Percentiles rank a stretch among this genome's conserved stretches.
Evolutionary conservation across 176 grass and related monocot species (phyloP).

Genomic region (Ensete ventricosum): DNA sequence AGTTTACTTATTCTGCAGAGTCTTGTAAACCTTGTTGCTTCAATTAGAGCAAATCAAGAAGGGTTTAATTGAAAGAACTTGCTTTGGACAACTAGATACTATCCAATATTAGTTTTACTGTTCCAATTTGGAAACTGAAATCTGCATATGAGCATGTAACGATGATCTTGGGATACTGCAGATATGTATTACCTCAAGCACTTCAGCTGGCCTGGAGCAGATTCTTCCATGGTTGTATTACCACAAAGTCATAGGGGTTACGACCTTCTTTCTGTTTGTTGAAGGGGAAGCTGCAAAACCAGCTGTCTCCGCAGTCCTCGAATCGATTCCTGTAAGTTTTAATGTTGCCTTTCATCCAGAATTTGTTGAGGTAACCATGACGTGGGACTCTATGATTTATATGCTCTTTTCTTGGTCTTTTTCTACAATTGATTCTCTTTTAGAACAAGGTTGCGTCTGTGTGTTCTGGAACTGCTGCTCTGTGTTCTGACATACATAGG

Average conservation of each 20-base stretch:
- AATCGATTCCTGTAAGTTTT: slow-evolving; percentile 72
- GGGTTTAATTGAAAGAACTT: background rate
- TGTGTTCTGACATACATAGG: background rate
- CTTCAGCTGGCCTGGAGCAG: slow-evolving; percentile 77
- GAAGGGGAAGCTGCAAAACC: slow-evolving; percentile 97
- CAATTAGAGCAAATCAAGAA: background rate
- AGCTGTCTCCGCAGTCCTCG: slow-evolving; percentile 67
- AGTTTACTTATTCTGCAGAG: background rate
- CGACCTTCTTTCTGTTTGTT: slow-evolving; percentile 84
- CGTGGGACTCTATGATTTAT: background rate
- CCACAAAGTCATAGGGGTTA: slow-evolving; percentile 95
- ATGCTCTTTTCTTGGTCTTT: background rate
- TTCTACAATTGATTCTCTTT: background rate
- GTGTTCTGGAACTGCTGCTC: background rate
- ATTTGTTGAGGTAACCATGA: background rate
- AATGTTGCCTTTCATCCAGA: background rate
- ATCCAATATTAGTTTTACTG: background rate
- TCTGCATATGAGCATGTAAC: background rate
- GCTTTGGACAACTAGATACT: background rate
- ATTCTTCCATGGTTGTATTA: slow-evolving; percentile 99
- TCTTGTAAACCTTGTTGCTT: background rate
- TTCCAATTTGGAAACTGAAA: background rate
- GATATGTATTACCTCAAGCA: slow-evolving; percentile 92
- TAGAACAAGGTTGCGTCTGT: too few relatives aligned
- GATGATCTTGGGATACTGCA: slow-evolving; percentile 23